Evolutionary conservation across 345 rosid genomes (phyloP).

Genomic region (Eucalyptus shirleyi): DNA sequence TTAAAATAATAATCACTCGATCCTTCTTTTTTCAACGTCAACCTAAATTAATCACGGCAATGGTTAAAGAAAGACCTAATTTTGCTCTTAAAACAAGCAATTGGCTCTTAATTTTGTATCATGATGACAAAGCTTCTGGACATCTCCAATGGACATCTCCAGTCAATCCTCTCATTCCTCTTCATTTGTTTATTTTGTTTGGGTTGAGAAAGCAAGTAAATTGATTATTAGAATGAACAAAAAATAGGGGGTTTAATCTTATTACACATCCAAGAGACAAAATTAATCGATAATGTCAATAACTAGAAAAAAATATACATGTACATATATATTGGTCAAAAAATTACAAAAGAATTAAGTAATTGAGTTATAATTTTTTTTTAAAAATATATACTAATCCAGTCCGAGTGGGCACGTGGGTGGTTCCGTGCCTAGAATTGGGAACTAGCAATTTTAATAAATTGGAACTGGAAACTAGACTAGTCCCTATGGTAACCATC

Average conservation of each 20-base stretch:
- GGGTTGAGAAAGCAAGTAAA: not conserved
- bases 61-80: not conserved
- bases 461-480: too few species aligned
- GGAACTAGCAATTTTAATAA: too few species aligned
- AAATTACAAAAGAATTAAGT: too few species aligned
- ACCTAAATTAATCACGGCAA: not conserved
- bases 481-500: rapidly evolving
- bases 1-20: too few species aligned
- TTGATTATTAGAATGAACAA: not conserved
- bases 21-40: not conserved
- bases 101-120: not conserved
- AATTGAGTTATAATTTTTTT: too few species aligned
- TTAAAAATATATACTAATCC: too few species aligned
- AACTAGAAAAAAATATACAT: too few species aligned
- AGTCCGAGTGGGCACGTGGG: rapidly evolving
- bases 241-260: too few species aligned
- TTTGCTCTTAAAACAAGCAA: not conserved
- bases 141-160: not conserved
- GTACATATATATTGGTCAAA: too few species aligned
- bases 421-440: too few species aligned
- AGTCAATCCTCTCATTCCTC: not conserved
- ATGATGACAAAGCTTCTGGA: not conserved
- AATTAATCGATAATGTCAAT: not conserved
- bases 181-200: not conserved
- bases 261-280: not conserved